These are phyloP conservation scores for Domatiomyces catenatus DNA, from an alignment of 2,329 filamentous ascomycete species.

Conservation along the genomic window DNA sequence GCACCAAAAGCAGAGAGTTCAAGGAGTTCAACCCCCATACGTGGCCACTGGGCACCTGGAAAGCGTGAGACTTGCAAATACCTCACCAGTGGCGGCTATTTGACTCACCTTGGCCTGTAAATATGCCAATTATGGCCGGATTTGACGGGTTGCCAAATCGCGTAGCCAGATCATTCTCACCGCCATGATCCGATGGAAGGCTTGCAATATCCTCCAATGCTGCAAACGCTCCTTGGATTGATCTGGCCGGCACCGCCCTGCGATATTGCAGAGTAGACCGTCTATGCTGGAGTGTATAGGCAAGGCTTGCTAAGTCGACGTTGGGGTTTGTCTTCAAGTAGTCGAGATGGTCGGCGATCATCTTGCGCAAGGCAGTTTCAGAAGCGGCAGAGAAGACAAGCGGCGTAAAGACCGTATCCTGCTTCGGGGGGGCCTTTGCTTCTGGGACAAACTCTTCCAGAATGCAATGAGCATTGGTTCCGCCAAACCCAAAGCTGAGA, in stretches of 20 bases:
- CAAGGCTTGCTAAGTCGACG: neutral
- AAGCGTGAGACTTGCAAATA: neutral
- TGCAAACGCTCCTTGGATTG: neutral
- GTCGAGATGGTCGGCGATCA: neutral
- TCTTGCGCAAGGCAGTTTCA: neutral
- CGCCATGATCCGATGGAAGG: neutral
- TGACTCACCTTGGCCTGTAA: conserved; percentile 21
- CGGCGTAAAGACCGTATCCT: neutral
- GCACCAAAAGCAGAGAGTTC: conserved; percentile 8
- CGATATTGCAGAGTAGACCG: neutral
- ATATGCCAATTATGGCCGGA: conserved; percentile 18
- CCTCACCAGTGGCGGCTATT: too few species aligned
- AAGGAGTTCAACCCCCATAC: conserved; percentile 22
- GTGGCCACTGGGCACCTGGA: conserved; percentile 22
- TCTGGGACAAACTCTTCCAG: conserved; percentile 14
- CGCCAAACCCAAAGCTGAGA: conserved; percentile 22
- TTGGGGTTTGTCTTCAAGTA: neutral
- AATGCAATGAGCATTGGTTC: conserved; percentile 23
- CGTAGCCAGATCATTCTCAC: neutral
- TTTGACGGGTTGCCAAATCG: neutral
- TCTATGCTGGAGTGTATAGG: neutral
- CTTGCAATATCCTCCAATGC: neutral
- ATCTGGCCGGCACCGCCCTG: neutral
- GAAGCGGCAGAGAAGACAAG: neutral
- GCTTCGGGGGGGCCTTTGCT: neutral